phyloP scores from a whole-genome alignment of 805 yeast species.

The Saccharomyces paradoxus region DNA sequence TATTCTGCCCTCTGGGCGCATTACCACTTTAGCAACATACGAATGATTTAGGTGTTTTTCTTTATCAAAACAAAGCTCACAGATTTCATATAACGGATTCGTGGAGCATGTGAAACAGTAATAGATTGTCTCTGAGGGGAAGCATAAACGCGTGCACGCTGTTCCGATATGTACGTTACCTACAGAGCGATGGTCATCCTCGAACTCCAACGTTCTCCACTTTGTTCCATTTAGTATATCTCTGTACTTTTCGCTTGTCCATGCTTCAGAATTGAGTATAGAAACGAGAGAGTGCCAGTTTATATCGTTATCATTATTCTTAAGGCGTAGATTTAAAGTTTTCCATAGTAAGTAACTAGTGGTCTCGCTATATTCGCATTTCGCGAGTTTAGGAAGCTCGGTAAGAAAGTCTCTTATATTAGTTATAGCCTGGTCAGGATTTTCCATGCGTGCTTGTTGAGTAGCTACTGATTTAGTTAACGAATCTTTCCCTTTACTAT shows the following conservation, averaged over 20 bases:
- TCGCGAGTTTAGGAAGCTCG: slow-evolving; percentile 19
- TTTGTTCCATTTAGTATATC: slow-evolving; percentile 5
- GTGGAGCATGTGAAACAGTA: slow-evolving; percentile 29
- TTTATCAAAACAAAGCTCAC: slow-evolving; percentile 65
- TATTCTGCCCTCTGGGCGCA: slow-evolving; percentile 26
- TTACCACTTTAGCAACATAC: slow-evolving; percentile 21
- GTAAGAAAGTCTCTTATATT: slow-evolving; percentile 23
- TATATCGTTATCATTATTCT: slow-evolving; percentile 7
- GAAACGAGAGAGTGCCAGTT: slow-evolving; percentile 19
- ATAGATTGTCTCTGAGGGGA: slow-evolving; percentile 24
- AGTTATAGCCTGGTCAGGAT: slow-evolving; percentile 1
- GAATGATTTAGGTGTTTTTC: slow-evolving; percentile 62
- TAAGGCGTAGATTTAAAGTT: slow-evolving; percentile 12
- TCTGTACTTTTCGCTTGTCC: slow-evolving; percentile 17
- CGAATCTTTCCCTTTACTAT: not conserved
- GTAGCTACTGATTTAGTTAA: not conserved
- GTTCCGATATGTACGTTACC: slow-evolving; percentile 17
- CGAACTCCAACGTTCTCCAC: slow-evolving; percentile 13
- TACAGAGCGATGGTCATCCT: not conserved
- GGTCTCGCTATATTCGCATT: slow-evolving; percentile 19
- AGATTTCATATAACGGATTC: slow-evolving; percentile 37
- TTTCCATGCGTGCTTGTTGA: not conserved
- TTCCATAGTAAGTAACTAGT: slow-evolving; percentile 26
- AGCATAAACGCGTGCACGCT: slow-evolving; percentile 23
- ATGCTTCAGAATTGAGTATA: slow-evolving; percentile 13